These are phyloP conservation scores for Pseudomonodictys pantanalensis DNA, from an alignment of 495 filamentous ascomycete species.

Conservation along the genomic window DNA sequence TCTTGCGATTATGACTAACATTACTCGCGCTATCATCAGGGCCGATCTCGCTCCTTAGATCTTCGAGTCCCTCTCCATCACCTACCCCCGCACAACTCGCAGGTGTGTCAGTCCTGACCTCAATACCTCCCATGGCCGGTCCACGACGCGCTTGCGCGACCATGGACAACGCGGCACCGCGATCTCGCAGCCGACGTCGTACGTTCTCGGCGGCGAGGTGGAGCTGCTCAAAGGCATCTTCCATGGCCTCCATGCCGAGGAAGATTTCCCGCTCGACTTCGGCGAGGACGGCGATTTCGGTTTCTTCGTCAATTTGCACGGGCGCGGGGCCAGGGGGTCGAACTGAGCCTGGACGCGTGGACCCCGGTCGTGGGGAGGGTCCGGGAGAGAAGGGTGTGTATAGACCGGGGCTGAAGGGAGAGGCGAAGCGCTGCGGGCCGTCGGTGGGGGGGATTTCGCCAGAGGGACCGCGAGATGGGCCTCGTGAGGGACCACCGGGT, in stretches of 20 bases:
- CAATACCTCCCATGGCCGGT: slow-evolving; percentile 40
- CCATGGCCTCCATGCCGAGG: slow-evolving; percentile 86
- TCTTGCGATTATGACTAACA: slow-evolving; percentile 68
- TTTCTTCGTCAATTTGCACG: slow-evolving; percentile 89
- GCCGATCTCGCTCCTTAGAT: slow-evolving; percentile 63
- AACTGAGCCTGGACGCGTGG: background rate
- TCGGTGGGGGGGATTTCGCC: background rate
- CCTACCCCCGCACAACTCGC: slow-evolving; percentile 41
- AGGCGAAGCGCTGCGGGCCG: background rate
- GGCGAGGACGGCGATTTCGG: slow-evolving; percentile 82
- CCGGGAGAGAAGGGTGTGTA: slow-evolving; percentile 4
- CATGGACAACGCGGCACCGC: slow-evolving; percentile 74
- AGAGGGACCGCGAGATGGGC: slow-evolving; percentile 35
- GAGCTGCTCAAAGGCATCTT: slow-evolving; percentile 91
- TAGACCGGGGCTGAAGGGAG: slow-evolving; percentile 24
- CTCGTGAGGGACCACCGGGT: slow-evolving; percentile 28
- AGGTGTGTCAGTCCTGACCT: slow-evolving; percentile 58
- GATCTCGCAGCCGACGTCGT: slow-evolving; percentile 72
- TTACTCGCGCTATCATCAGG: slow-evolving; percentile 79
- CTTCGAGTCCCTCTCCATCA: slow-evolving; percentile 60
- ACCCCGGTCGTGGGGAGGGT: slow-evolving; percentile 6
- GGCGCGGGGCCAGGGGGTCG: slow-evolving; percentile 45
- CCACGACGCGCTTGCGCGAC: slow-evolving; percentile 70
- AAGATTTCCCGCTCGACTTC: slow-evolving; percentile 94
- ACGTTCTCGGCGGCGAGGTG: slow-evolving; percentile 81